These are phyloP conservation scores for Plenodomus lindquistii DNA, from an alignment of 2,329 filamentous ascomycete species.

Conservation along the genomic window DNA sequence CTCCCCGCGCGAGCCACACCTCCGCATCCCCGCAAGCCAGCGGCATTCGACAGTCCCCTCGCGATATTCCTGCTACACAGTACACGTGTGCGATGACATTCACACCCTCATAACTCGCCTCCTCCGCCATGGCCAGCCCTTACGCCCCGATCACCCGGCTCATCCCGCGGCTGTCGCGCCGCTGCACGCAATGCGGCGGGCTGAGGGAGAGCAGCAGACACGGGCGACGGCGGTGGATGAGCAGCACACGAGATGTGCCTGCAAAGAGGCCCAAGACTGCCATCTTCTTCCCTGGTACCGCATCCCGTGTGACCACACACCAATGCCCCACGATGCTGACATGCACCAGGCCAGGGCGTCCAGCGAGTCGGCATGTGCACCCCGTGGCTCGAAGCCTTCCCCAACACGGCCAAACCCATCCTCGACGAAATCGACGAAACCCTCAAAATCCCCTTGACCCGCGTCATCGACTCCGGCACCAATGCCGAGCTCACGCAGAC, in stretches of 20 bases:
- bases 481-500: slow-evolving; percentile 78
- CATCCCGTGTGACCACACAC: background rate
- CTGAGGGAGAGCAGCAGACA: slow-evolving; percentile 7
- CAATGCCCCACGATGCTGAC: slow-evolving; percentile 11
- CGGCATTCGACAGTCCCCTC: no score
- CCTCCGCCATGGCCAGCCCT: slow-evolving; percentile 21
- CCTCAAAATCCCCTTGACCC: slow-evolving; percentile 74
- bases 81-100: background rate
- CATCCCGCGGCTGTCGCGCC: slow-evolving; percentile 13
- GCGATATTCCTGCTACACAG: no score
- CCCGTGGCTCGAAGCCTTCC: slow-evolving; percentile 87
- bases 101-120: slow-evolving; percentile 1
- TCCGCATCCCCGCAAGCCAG: background rate
- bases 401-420: slow-evolving; percentile 72
- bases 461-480: slow-evolving; percentile 78
- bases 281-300: slow-evolving; percentile 45
- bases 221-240: slow-evolving; percentile 33
- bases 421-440: slow-evolving; percentile 83
- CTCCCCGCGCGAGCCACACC: background rate
- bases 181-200: slow-evolving; percentile 25
- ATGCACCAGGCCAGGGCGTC: slow-evolving; percentile 74
- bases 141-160: slow-evolving; percentile 12
- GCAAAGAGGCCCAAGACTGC: slow-evolving; percentile 43
- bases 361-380: slow-evolving; percentile 86
- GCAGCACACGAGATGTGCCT: slow-evolving; percentile 21